Base-by-base conservation (phyloP, 257 asterid species). In the Rubia yunnanensis region DNA sequence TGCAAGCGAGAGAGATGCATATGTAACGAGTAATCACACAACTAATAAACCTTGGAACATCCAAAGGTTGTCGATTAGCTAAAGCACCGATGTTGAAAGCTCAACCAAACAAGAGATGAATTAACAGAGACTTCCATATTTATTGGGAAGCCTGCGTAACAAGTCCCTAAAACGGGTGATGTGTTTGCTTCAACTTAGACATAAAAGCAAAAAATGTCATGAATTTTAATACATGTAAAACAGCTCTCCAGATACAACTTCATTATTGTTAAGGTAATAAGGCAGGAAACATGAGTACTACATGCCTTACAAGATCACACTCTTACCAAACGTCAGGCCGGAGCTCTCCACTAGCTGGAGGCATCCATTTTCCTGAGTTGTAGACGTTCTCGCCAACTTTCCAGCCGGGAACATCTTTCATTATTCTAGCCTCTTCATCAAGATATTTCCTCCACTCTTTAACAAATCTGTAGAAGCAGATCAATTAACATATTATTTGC, bases 401-500 rank as follows among this genome's bases (percentile, higher is more conserved):
- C 98, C 99, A 92, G 23, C 99, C 99, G 0, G 95, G 97, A 56
- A 92, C 97, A 26, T 92, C 91, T 76, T 89, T 92, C 98, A 92
- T 92, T 74, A 92, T 92, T 77, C 83, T 77, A 0, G 95, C 96
- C 85, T 92, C 96, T 70, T 89, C 94, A 64, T 84, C 97, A 0
- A 92, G 87, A 74, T 83, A 87, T 75, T 86, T 88, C 75, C 74
- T 84, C 95, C 89, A 91, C 75, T 91, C 94, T 74, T 78, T 78
- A 52, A 91, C 90, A 59, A 88, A 88, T 73, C 95, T 88, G 75
- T 60, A 50, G 31, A 26, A 73, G 14, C 30, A 65, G 46, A 67
- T 1, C 50, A 27, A 9, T 27, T 6, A 56, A 20, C n/a, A 38
- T 4, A 2, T 5, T 7, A 44, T n/a, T 56, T 3, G 6, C 8